Conservation (phyloP, 176 grass and related monocot genomes). For the Rhynchospora breviuscula region DNA sequence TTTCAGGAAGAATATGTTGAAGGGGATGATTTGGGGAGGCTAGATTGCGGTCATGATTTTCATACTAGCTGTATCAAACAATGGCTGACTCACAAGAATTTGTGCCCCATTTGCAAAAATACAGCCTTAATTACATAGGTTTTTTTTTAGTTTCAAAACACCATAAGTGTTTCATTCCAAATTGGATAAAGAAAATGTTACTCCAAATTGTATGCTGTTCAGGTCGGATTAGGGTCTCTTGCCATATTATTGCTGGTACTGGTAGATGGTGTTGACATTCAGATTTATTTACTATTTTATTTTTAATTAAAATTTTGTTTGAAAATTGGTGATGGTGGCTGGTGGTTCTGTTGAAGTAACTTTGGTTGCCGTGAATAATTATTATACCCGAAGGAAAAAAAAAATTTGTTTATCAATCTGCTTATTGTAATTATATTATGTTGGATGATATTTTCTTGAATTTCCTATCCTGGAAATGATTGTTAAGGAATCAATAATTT, state of each 20-base stretch:
- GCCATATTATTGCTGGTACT: background rate
- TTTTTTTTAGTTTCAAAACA: slow-evolving; percentile 8
- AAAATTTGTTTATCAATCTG: background rate
- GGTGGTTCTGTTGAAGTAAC: slow-evolving; percentile 2
- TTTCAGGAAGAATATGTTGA: slow-evolving; percentile 64
- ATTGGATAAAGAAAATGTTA: slow-evolving; percentile 21
- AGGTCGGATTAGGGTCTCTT: background rate
- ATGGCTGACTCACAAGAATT: slow-evolving; percentile 73
- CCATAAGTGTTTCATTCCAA: slow-evolving; percentile 9
- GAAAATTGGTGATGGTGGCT: background rate
- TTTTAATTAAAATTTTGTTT: slow-evolving; percentile 23
- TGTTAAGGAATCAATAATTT: background rate
- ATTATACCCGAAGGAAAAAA: background rate
- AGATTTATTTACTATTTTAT: slow-evolving; percentile 27
- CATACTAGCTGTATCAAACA: slow-evolving; percentile 64
- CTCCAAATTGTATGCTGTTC: slow-evolving; percentile 16
- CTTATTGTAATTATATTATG: background rate
- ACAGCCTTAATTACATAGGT: slow-evolving; percentile 45
- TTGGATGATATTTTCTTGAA: background rate
- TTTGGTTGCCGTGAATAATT: background rate
- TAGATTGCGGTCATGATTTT: slow-evolving; percentile 76
- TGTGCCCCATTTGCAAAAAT: slow-evolving; percentile 81
- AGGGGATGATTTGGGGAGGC: slow-evolving; percentile 60
- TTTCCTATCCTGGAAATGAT: background rate
- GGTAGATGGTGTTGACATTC: slow-evolving; percentile 13